phyloP scores from a whole-genome alignment of 116 monocot species.

The Trichopus zeylanicus region DNA sequence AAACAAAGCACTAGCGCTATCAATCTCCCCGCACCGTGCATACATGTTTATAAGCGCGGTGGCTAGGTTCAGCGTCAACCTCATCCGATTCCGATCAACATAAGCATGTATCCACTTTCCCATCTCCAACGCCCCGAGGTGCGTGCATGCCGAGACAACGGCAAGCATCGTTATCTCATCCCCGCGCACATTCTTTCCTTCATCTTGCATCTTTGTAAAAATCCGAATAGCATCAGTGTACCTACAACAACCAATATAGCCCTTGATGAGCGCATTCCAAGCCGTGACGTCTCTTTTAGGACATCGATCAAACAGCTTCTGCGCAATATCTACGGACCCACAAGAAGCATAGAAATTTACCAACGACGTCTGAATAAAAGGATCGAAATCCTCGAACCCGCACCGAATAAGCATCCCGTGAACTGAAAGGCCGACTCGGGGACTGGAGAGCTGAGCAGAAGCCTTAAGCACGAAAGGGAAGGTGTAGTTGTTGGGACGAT shows the following conservation, averaged over 20 bases:
- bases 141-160: constrained; percentile 46
- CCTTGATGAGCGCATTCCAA: constrained; percentile 69
- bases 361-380: constrained; percentile 41
- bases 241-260: constrained; percentile 18
- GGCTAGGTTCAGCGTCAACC: constrained; percentile 25
- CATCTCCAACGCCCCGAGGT: constrained; percentile 52
- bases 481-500: constrained; percentile 56
- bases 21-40: constrained; percentile 52
- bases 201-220: constrained; percentile 36
- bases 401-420: constrained; percentile 26
- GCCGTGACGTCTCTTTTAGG: constrained; percentile 29
- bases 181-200: not conserved
- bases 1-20: constrained; percentile 31
- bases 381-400: constrained; percentile 33
- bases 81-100: constrained; percentile 23
- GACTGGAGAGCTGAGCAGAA: too few species aligned
- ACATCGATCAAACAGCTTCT: constrained; percentile 38
- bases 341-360: constrained; percentile 31
- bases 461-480: constrained; percentile 57
- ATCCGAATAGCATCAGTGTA: constrained; percentile 28
- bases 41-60: constrained; percentile 67
- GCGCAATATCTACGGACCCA: constrained; percentile 28
- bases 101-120: constrained; percentile 63
- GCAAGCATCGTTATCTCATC: constrained; percentile 60
- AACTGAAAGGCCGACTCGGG: too few species aligned